Base-by-base conservation (phyloP, 257 asterid species). In the Ligustrum vulgare region DNA sequence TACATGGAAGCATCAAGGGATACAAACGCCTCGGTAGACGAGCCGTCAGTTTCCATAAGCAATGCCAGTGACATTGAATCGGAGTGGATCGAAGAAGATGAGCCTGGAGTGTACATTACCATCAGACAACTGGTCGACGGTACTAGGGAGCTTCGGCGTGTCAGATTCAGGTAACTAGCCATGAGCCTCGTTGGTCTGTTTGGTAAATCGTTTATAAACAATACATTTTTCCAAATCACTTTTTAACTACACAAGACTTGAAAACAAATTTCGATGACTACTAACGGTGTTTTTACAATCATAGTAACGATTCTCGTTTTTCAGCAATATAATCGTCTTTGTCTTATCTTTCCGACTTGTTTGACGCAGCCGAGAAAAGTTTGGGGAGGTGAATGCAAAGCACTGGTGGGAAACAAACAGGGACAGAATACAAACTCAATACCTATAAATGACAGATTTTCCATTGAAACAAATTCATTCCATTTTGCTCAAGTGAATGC, bases 31-130 rank as follows among this genome's bases (percentile, higher is more conserved):
- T 82, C 87, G 15, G 66, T 86, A 70, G 88, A 86, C 15, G 90
- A 82, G 67, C 83, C 88, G 36, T 86, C 88, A 35, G 76, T 75
- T 71, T 84, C 90, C 60, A 69, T 84, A 9, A 85, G 91, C 71
- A 85, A 85, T 81, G 89, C 87, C 35, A 87, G 89, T 69, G 89
- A 87, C 72, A 75, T 83, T 43, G 89, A 81, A 60, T 83, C 86
- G 0, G 91, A 85, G 28, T 87, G 91, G 91, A 65, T 83, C 4
- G 89, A 87, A 72, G 80, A 87, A 78, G 89, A 85, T 43, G 89
- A 85, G 78, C 91, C 86, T 1, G 91, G 91, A 5, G 89, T 87
- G 8, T 87, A 85, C 41, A 83, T 87, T 32, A 87, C 91, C 58
- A 81, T 87, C 72, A 81, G 91, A 71, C 86, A 83, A 74, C 80